Percentiles rank a stretch among this genome's conserved stretches.
Evolutionary conservation across 2,329 filamentous ascomycete genomes (phyloP).

Genomic region (Myrmaecium sp.): DNA sequence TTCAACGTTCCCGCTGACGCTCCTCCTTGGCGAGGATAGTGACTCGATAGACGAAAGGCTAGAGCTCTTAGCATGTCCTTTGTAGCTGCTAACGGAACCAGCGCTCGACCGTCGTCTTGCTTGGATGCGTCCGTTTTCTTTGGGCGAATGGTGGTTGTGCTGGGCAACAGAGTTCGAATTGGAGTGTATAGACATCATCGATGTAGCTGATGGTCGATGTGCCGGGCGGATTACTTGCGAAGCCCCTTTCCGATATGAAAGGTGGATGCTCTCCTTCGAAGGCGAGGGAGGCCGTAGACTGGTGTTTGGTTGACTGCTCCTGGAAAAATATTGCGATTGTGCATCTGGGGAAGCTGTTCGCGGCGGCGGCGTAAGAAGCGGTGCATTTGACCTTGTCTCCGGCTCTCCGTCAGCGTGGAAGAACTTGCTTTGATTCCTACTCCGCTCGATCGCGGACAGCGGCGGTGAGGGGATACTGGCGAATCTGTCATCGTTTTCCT

Average conservation of each 20-base stretch:
- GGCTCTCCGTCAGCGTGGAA: constrained; percentile 48
- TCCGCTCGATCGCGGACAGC: constrained; percentile 13
- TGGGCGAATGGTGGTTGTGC: too few species aligned
- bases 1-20: constrained; percentile 6
- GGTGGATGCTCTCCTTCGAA: constrained; percentile 29
- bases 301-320: too few species aligned
- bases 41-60: constrained; percentile 31
- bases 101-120: constrained; percentile 16
- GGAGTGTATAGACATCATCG: constrained; percentile 11
- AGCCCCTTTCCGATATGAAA: constrained; percentile 32
- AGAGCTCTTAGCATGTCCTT: constrained; percentile 20
- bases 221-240: constrained; percentile 29
- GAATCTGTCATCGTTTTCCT: constrained; percentile 19
- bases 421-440: constrained; percentile 38
- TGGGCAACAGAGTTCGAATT: too few species aligned
- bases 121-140: constrained; percentile 2
- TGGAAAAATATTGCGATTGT: too few species aligned
- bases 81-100: constrained; percentile 12
- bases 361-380: constrained; percentile 17
- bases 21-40: constrained; percentile 15
- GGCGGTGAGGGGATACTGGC: constrained; percentile 17
- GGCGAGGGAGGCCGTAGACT: constrained; percentile 25
- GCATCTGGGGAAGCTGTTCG: constrained; percentile 12
- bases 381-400: constrained; percentile 21
- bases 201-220: constrained; percentile 15